Evolutionary conservation across 768 basidiomycete genomes (phyloP), one percentile per base, ranked within the genome.

Genomic region (Termitomyces sp.): DNA sequence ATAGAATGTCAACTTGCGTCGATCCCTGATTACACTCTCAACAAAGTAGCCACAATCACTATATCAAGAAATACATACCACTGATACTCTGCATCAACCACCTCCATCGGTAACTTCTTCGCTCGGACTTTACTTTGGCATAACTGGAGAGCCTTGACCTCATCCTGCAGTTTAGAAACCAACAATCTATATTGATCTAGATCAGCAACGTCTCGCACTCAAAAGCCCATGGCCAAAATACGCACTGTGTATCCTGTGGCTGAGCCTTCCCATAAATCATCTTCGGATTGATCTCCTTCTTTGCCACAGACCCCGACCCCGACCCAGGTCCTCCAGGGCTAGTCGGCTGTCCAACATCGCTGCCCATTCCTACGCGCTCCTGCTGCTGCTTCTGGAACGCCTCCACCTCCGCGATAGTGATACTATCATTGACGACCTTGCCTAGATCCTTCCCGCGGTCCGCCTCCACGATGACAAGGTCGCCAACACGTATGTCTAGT

Each of bases 11-110:
- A 99, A 75, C 76, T 98, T 98, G 71, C 95, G 91, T 58, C 96
- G 91, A 73, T 99, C 96, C 93, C 93, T 95, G 65, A 52, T 43
- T 44, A 3, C 3, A 39, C 37, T 45, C 44, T 52, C 6, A 60
- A 24, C 8, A 42, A 22, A 34, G 32, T 27, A 22, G 56, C 36
- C 32, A 44, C 24, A 22, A 53, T 37, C 9, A 7, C 20, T 40
- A 50, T 54, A 50, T 54, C 12, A 32, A 12, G 16, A 56, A 45
- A 1, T 26, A 75, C 89, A 30, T 56, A 95, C 95, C 95, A 98
- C 69, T 99, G 96, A 76, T 95, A 99, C 74, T 98, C 96, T 33
- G 95, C 96, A 72, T 98, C 96, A 49, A 97, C 87, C 58, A 99
- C 95, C 72, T 98, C 93, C 96, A 99, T 99, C 18, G 95, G 95